These are phyloP conservation scores for Nissolia schottii DNA, from an alignment of 306 rosid genomes.

Conservation along the genomic window DNA sequence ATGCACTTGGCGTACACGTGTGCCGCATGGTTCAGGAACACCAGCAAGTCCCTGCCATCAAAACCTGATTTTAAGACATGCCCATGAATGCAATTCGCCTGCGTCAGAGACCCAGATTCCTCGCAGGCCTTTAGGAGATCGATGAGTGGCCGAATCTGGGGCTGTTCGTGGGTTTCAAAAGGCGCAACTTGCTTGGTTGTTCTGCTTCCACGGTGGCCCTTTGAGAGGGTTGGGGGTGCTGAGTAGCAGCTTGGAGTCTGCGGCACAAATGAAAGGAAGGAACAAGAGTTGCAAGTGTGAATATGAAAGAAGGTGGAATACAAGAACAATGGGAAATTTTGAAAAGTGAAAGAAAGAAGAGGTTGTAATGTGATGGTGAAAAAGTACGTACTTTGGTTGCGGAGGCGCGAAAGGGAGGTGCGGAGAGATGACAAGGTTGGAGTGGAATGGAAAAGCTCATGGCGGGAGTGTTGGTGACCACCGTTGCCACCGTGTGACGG, in stretches of 20 bases:
- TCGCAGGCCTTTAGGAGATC: constrained; percentile 50
- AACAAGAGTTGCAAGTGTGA: not conserved
- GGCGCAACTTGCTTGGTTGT: not conserved
- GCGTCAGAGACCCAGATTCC: constrained; percentile 27
- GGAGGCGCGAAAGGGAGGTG: constrained; percentile 14
- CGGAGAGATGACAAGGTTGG: constrained; percentile 15
- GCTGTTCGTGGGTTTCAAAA: constrained; percentile 22
- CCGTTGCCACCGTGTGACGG: not conserved
- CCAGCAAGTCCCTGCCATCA: constrained; percentile 35
- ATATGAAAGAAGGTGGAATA: not conserved
- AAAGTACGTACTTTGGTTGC: constrained; percentile 21
- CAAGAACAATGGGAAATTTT: not conserved
- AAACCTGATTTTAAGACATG: constrained; percentile 45
- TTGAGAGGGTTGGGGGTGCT: constrained; percentile 8
- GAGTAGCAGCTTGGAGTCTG: not conserved
- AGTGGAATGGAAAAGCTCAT: constrained; percentile 34
- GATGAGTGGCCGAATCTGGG: constrained; percentile 40
- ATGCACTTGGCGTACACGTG: constrained; percentile 56
- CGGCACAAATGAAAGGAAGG: not conserved
- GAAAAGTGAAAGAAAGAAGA: not conserved
- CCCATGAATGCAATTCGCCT: constrained; percentile 52
- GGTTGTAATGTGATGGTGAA: not conserved
- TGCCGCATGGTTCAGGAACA: constrained; percentile 50
- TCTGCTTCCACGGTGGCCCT: constrained; percentile 17
- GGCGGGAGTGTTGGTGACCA: not conserved